phyloP scores from a whole-genome alignment of 1,284 basidiomycete species.

The Vanrija sp. region DNA sequence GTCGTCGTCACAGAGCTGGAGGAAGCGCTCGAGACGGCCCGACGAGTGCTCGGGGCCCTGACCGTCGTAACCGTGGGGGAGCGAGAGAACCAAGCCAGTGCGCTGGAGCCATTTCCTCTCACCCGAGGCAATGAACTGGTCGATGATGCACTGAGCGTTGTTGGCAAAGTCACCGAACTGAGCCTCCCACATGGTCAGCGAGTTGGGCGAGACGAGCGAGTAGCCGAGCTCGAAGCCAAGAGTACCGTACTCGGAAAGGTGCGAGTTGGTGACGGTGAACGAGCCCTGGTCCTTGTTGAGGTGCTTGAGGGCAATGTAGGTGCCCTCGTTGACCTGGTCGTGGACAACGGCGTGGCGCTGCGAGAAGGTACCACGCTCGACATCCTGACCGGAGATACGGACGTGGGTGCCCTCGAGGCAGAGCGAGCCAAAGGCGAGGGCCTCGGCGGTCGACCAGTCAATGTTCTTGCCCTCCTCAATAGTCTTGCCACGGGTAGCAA shows the following conservation, averaged over 20 bases:
- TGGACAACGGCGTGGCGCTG: slow-evolving; percentile 97
- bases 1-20: slow-evolving; percentile 97
- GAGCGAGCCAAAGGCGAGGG: slow-evolving; percentile 91
- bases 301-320: slow-evolving; percentile 86
- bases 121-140: slow-evolving; percentile 97
- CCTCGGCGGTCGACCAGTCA: slow-evolving; percentile 99
- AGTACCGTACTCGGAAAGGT: slow-evolving; percentile 89
- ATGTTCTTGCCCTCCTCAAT: slow-evolving; percentile 87
- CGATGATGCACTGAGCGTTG: slow-evolving; percentile 91
- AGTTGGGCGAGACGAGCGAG: slow-evolving; percentile 92
- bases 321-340: slow-evolving; percentile 88
- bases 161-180: slow-evolving; percentile 88
- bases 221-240: slow-evolving; percentile 99
- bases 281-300: slow-evolving; percentile 80
- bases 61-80: slow-evolving; percentile 98
- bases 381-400: slow-evolving; percentile 95
- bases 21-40: slow-evolving; percentile 91
- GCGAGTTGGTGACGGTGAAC: slow-evolving; percentile 96
- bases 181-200: slow-evolving; percentile 95
- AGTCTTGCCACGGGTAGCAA: slow-evolving; percentile 79
- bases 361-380: slow-evolving; percentile 99
- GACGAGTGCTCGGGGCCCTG: slow-evolving; percentile 99
- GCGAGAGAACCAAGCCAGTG: slow-evolving; percentile 82
- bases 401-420: slow-evolving; percentile 91
- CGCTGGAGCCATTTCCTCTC: slow-evolving; percentile 99